A percentile compares a stretch with the other conserved stretches of the same genome.
Conservation (phyloP, 2,329 filamentous ascomycete genomes). For the Periconia digitata region DNA sequence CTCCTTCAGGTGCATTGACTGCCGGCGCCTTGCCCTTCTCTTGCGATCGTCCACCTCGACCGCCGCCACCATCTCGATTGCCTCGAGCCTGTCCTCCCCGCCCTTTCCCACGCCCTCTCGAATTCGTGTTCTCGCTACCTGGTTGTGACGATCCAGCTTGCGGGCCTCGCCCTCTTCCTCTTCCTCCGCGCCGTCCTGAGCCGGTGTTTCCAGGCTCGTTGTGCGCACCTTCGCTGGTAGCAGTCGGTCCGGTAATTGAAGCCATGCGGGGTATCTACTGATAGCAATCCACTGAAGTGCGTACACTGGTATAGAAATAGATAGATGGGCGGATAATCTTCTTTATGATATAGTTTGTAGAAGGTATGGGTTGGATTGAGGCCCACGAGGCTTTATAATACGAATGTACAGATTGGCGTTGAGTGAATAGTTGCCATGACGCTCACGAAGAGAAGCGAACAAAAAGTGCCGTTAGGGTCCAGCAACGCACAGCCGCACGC, state of each 20-base stretch:
- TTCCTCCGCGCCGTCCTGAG: conserved; percentile 31
- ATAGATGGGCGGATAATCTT: background rate
- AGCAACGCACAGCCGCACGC: conserved; percentile 13
- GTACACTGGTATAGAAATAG: background rate
- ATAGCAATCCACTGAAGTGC: conserved; percentile 2
- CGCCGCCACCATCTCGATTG: conserved; percentile 36
- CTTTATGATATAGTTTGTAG: background rate
- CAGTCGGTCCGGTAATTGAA: conserved; percentile 20
- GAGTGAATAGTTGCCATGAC: conserved; percentile 15
- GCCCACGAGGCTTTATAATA: background rate
- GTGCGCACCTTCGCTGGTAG: conserved; percentile 15
- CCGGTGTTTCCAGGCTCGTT: conserved; percentile 27
- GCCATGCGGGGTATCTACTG: conserved; percentile 37
- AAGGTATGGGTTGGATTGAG: background rate
- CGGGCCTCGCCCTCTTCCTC: conserved; percentile 32
- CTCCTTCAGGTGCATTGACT: conserved; percentile 11
- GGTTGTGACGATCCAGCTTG: conserved; percentile 29
- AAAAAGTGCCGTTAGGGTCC: conserved; percentile 18
- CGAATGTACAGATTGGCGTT: background rate
- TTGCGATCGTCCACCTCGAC: conserved; percentile 21
- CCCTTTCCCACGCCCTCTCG: conserved; percentile 40
- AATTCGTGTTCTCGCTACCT: conserved; percentile 18
- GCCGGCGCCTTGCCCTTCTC: conserved; percentile 33
- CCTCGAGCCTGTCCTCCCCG: conserved; percentile 36
- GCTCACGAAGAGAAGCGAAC: conserved; percentile 34